These are phyloP conservation scores for Thielaviopsis musarum DNA, from an alignment of 2,329 filamentous ascomycete genomes.

Conservation along the genomic window DNA sequence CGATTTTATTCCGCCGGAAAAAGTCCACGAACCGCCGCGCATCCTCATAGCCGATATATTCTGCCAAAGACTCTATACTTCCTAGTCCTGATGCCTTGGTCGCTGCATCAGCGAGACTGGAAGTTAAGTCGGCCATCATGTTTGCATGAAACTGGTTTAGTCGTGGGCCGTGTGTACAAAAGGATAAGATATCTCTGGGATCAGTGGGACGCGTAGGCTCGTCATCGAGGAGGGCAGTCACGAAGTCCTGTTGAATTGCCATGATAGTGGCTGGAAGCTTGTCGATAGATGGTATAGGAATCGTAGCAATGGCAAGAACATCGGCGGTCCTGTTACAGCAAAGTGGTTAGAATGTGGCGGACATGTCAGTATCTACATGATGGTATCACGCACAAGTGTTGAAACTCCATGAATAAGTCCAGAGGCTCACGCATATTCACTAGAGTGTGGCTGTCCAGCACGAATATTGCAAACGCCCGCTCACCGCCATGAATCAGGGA, in stretches of 20 bases:
- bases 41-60: constrained; percentile 19
- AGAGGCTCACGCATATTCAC: constrained; percentile 15
- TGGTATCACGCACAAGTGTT: constrained; percentile 23
- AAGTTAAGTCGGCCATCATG: constrained; percentile 18
- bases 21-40: constrained; percentile 16
- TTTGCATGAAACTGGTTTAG: constrained; percentile 17
- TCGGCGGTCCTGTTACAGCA: constrained; percentile 15
- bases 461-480: constrained; percentile 27
- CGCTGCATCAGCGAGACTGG: constrained; percentile 17
- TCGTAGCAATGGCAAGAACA: constrained; percentile 25
- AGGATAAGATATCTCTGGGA: constrained; percentile 12
- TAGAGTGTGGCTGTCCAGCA: constrained; percentile 20
- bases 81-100: constrained; percentile 13
- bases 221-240: background rate
- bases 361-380: no score
- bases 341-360: no score
- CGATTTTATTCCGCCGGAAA: no score
- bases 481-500: constrained; percentile 23
- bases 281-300: constrained; percentile 24
- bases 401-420: constrained; percentile 24
- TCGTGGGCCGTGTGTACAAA: constrained; percentile 17
- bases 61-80: constrained; percentile 15
- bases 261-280: constrained; percentile 23
- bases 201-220: background rate
- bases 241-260: constrained; percentile 20